phyloP scores from a whole-genome alignment of 495 filamentous ascomycete genomes.

The Neurospora tetraspora region DNA sequence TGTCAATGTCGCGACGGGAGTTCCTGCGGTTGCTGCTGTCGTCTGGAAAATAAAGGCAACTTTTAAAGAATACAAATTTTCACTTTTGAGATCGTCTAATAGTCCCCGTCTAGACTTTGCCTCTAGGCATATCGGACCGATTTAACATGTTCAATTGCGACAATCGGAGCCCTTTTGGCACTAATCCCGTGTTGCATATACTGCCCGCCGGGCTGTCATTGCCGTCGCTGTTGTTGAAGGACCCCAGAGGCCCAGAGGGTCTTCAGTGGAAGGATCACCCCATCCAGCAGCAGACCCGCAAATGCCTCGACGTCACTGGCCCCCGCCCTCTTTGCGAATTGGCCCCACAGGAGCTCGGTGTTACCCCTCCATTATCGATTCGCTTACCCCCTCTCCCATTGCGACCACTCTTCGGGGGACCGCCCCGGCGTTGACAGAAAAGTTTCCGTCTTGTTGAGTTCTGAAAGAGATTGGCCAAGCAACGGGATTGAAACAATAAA shows the following conservation, averaged over 20 bases:
- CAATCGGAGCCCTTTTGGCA: not conserved
- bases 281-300: not conserved
- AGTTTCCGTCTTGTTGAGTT: not conserved
- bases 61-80: not conserved
- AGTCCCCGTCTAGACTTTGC: not conserved
- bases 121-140: not conserved
- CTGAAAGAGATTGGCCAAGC: not conserved
- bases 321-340: not conserved
- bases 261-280: not conserved
- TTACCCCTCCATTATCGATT: not conserved
- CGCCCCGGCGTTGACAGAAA: not conserved
- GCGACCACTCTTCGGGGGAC: not conserved
- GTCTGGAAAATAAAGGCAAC: too few species aligned
- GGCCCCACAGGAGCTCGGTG: not conserved
- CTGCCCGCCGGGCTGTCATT: not conserved
- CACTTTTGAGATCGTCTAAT: too few species aligned
- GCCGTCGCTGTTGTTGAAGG: not conserved
- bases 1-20: not conserved
- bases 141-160: not conserved
- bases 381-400: not conserved
- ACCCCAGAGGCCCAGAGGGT: not conserved
- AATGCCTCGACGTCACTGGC: not conserved
- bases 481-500: not conserved
- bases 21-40: not conserved
- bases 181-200: not conserved